phyloP scores from a whole-genome alignment of 1,284 basidiomycete species.

The Sporisorium reilianum region DNA sequence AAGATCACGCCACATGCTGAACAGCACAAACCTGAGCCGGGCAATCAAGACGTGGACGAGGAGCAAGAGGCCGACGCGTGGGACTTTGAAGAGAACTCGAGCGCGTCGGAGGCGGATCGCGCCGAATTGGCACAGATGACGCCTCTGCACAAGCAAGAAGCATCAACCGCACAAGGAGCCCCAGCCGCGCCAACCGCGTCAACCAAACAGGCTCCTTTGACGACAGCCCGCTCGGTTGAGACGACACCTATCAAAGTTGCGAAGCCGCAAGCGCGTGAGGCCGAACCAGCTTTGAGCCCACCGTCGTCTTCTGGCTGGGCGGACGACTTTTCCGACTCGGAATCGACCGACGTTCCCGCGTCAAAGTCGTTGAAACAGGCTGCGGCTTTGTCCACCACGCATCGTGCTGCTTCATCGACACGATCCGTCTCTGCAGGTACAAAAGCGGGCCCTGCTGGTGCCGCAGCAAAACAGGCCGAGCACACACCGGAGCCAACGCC shows the following conservation, averaged over 20 bases:
- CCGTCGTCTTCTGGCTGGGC: conserved; percentile 28
- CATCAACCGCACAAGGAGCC: neutral
- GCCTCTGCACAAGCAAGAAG: neutral
- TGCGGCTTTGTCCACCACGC: neutral
- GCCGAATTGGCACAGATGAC: conserved; percentile 16
- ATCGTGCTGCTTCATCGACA: conserved; percentile 2
- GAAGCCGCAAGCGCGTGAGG: neutral
- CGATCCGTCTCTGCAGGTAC: conserved; percentile 5
- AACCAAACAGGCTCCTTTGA: neutral
- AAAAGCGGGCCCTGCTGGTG: neutral
- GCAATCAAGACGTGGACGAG: neutral
- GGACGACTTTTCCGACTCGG: conserved; percentile 28
- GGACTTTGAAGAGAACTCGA: conserved; percentile 42
- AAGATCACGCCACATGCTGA: neutral
- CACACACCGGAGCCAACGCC: neutral
- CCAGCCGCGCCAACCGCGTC: neutral
- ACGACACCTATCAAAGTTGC: neutral
- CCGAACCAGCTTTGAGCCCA: conserved; percentile 5
- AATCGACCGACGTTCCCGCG: conserved; percentile 9
- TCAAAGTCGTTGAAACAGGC: neutral
- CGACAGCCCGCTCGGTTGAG: neutral
- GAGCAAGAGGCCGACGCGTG: conserved; percentile 38
- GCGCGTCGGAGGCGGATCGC: conserved; percentile 28
- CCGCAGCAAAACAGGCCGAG: neutral
- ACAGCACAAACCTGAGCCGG: neutral